Base-by-base conservation (phyloP, 768 basidiomycete genomes). In the Mycena venus region DNA sequence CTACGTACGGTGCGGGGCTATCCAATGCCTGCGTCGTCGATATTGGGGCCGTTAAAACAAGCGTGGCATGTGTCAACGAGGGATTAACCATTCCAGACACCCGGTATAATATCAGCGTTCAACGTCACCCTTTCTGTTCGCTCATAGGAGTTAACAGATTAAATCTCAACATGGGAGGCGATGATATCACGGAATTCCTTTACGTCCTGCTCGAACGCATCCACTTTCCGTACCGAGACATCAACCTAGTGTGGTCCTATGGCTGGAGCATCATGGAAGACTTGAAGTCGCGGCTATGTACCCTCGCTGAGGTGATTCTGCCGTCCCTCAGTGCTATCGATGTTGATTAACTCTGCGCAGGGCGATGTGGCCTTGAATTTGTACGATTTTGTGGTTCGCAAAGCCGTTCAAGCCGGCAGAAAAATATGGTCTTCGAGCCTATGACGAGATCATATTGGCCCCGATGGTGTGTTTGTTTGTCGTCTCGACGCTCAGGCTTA, bases 1-100 rank as follows among this genome's bases (percentile, higher is more conserved):
- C 97, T 4, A 96, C 96, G 0, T 99, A 97, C 80, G 97, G 97
- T 25, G 97, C 98, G 9, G 98, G 98, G 9, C 92, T 99, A 63
- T 96, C 96, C 0, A 94, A 92, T 78, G 98, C 97, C 14, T 99
- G 98, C 79, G 95, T 99, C 6, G 95, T 99, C 40, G 96, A 99
- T 81, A 93, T 99, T 62, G 98, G 98, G 4, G 95, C 98, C 15
- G 88, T 87, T 19, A 91, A 88, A 68, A 96, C 95, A 2, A 96
- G 91, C 72, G 91, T 99, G 49, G 92, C 97, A 0, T 99, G 97
- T 80, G 94, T 99, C 2, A 98, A 99, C 70, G 98, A 99, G 78
- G 98, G 98, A 2, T 81, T 97, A 61, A 90, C 99, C 25, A 85
- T 97, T 32, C 80, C 93, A 6, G 98, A 99, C 78, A 96, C 96